Evolutionary conservation across 2,329 filamentous ascomycete species (phyloP).

Genomic region (Colletotrichum tamarilloi): DNA sequence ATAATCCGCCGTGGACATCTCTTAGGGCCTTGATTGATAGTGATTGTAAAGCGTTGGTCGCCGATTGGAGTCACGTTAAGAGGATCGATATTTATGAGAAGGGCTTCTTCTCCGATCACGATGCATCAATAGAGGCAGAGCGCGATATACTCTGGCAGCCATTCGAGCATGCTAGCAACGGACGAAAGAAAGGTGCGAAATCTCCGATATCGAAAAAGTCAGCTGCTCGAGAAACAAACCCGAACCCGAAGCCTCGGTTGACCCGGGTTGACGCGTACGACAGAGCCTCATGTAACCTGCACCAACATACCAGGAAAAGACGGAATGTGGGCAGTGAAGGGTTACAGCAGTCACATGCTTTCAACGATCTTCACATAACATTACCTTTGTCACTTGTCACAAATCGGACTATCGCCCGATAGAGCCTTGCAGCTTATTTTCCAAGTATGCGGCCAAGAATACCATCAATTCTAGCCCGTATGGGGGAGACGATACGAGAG

Average conservation of each 20-base stretch:
- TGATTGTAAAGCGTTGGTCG: no score
- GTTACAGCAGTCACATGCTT: constrained; percentile 20
- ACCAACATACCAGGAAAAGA: background rate
- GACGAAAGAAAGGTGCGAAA: background rate
- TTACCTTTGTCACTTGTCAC: background rate
- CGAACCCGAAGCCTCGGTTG: background rate
- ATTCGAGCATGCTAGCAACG: background rate
- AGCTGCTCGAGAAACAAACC: background rate
- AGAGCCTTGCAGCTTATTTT: background rate
- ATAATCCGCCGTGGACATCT: no score
- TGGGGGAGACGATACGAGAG: background rate
- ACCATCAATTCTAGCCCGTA: constrained; percentile 22
- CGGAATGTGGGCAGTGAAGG: background rate
- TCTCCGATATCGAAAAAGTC: background rate
- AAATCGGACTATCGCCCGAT: no score
- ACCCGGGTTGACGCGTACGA: background rate
- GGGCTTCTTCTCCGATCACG: no score
- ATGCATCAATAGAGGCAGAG: no score
- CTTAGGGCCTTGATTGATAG: no score
- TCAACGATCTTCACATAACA: background rate
- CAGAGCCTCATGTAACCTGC: background rate
- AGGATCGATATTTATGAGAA: no score
- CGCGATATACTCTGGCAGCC: background rate
- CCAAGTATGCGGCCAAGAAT: constrained; percentile 14
- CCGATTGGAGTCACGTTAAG: no score